Conservation (phyloP, 1,139 yeast genomes). For the Yamadazyma mexicana region DNA sequence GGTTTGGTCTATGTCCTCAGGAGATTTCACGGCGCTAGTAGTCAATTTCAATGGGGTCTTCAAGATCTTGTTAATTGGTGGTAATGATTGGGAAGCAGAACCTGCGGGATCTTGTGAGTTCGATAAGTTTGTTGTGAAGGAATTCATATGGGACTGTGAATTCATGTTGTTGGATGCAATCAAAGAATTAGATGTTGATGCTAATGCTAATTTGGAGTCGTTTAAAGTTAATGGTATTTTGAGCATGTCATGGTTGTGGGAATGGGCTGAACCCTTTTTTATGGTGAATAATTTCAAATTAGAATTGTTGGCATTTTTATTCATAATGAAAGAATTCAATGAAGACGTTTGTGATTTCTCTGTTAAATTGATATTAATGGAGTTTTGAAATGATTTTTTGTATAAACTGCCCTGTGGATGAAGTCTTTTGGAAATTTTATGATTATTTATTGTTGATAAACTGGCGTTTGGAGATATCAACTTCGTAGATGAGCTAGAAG, state of each 20-base stretch:
- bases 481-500: slow-evolving; percentile 17
- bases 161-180: slow-evolving; percentile 1
- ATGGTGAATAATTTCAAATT: slow-evolving; percentile 34
- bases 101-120: neutral
- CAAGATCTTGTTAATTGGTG: slow-evolving; percentile 46
- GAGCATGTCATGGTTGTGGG: slow-evolving; percentile 22
- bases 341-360: slow-evolving; percentile 9
- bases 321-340: slow-evolving; percentile 17
- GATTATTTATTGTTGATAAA: neutral
- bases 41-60: slow-evolving; percentile 44
- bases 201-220: slow-evolving; percentile 12
- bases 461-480: slow-evolving; percentile 6
- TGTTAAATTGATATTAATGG: slow-evolving; percentile 15
- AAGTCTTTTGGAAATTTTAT: neutral
- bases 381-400: slow-evolving; percentile 11
- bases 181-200: slow-evolving; percentile 5
- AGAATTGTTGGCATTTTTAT: slow-evolving; percentile 8
- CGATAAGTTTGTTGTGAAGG: slow-evolving; percentile 4
- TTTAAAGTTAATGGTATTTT: slow-evolving; percentile 15
- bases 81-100: slow-evolving; percentile 21
- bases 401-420: neutral
- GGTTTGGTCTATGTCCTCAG: slow-evolving; percentile 31
- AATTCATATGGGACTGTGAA: slow-evolving; percentile 1
- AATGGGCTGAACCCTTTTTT: slow-evolving; percentile 24
- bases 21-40: slow-evolving; percentile 21